These are phyloP conservation scores for Pseudogymnoascus sp. DNA, from an alignment of 2,329 filamentous ascomycete species.

Conservation along the genomic window DNA sequence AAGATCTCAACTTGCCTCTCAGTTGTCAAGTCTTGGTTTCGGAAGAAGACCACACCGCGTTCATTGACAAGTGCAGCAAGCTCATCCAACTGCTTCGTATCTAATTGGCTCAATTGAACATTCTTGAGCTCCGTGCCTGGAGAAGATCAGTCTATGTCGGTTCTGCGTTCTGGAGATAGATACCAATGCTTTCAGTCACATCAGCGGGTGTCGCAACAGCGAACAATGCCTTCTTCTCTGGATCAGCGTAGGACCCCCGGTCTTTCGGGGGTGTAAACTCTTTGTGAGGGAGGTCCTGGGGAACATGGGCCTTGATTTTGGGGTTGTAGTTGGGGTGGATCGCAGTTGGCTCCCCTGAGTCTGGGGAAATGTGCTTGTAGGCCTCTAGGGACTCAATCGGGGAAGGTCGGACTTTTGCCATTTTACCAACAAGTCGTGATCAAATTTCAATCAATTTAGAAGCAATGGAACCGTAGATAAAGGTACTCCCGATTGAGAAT, in stretches of 20 bases:
- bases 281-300: conserved; percentile 19
- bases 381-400: conserved; percentile 20
- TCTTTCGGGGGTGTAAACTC: conserved; percentile 28
- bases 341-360: conserved; percentile 21
- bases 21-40: conserved; percentile 22
- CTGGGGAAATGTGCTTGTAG: conserved; percentile 24
- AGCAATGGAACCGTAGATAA: background rate
- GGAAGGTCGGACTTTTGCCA: conserved; percentile 19
- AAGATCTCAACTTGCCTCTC: conserved; percentile 22
- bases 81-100: conserved; percentile 26
- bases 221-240: conserved; percentile 39
- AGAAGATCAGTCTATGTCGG: conserved; percentile 16
- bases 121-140: conserved; percentile 22
- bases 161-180: conserved; percentile 31
- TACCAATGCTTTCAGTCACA: conserved; percentile 40
- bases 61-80: conserved; percentile 30
- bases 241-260: conserved; percentile 39
- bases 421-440: conserved; percentile 11
- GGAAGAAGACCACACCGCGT: conserved; percentile 25
- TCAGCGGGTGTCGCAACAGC: conserved; percentile 36
- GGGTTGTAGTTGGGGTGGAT: conserved; percentile 23
- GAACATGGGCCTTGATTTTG: conserved; percentile 19
- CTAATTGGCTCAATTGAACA: conserved; percentile 25
- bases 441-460: background rate
- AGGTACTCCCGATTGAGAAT: background rate